A percentile compares a stretch with the other conserved stretches of the same genome.
These are phyloP conservation scores for Tilletia walkeri DNA, from an alignment of 1,284 basidiomycete species.

Conservation along the genomic window DNA sequence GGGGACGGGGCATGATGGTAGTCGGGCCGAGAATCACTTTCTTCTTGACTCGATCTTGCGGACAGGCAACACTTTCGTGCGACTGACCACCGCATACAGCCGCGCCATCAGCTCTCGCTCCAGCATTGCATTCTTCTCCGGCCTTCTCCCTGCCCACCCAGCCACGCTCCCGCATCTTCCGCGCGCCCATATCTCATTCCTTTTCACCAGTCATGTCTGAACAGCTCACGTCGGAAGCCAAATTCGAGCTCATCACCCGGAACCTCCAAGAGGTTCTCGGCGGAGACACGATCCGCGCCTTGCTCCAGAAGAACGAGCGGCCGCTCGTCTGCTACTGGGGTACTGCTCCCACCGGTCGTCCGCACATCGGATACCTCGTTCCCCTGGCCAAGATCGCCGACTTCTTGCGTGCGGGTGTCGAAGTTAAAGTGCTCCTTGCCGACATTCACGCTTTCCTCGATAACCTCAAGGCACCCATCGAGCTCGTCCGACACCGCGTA, in stretches of 20 bases:
- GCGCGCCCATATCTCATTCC: background rate
- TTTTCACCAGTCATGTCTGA: background rate
- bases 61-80: too few species aligned
- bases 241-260: constrained; percentile 81
- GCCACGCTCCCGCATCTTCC: too few species aligned
- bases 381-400: constrained; percentile 94
- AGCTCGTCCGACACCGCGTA: constrained; percentile 82
- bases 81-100: too few species aligned
- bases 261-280: constrained; percentile 85
- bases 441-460: constrained; percentile 97
- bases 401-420: constrained; percentile 86
- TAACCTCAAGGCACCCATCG: constrained; percentile 94
- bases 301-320: constrained; percentile 66
- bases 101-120: too few species aligned
- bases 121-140: too few species aligned
- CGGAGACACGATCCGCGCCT: constrained; percentile 75
- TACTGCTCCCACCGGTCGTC: constrained; percentile 87
- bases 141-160: too few species aligned
- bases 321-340: constrained; percentile 62
- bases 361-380: constrained; percentile 93
- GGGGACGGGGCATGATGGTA: too few species aligned
- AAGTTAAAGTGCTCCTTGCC: constrained; percentile 89
- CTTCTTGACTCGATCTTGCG: too few species aligned
- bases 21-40: too few species aligned
- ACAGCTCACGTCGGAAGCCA: constrained; percentile 61